Conservation (phyloP, 2,329 filamentous ascomycete species). For the Colletotrichum spinosum region DNA sequence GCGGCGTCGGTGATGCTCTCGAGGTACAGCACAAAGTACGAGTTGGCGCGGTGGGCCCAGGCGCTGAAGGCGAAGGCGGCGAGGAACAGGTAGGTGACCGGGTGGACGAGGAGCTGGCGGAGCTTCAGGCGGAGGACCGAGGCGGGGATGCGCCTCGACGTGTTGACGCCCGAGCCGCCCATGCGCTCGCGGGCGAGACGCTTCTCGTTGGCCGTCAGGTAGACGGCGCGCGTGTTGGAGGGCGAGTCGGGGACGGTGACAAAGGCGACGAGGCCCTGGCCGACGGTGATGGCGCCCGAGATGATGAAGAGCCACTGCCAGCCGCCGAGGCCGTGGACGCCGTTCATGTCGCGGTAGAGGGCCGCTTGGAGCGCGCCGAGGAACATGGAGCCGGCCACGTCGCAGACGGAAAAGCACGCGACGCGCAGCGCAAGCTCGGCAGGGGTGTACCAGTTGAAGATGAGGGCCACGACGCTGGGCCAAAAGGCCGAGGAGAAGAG, state of each 20-base stretch:
- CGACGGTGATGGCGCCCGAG: conserved; percentile 55
- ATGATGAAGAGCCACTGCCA: conserved; percentile 62
- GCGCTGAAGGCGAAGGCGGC: conserved; percentile 45
- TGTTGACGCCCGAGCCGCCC: conserved; percentile 44
- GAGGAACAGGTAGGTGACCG: conserved; percentile 47
- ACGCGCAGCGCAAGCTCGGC: conserved; percentile 53
- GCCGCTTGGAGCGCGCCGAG: conserved; percentile 57
- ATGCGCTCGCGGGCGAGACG: conserved; percentile 43
- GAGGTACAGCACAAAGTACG: conserved; percentile 50
- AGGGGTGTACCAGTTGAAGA: conserved; percentile 62
- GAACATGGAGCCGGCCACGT: conserved; percentile 57
- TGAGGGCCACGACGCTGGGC: conserved; percentile 50
- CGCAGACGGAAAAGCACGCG: conserved; percentile 57
- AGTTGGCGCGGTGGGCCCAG: conserved; percentile 46
- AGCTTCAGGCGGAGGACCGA: conserved; percentile 42
- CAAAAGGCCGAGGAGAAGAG: conserved; percentile 48
- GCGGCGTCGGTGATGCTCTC: conserved; percentile 43
- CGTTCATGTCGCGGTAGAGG: conserved; percentile 55
- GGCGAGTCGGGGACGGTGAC: conserved; percentile 51
- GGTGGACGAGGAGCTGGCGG: conserved; percentile 43
- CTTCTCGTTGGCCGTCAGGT: conserved; percentile 45
- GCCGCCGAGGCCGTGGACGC: conserved; percentile 51
- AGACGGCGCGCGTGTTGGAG: conserved; percentile 45
- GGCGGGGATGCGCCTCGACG: conserved; percentile 43
- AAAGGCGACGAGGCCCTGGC: conserved; percentile 52